These are phyloP conservation scores for Geranium incanum DNA, from an alignment of 441 rosid genomes.

Conservation along the genomic window DNA sequence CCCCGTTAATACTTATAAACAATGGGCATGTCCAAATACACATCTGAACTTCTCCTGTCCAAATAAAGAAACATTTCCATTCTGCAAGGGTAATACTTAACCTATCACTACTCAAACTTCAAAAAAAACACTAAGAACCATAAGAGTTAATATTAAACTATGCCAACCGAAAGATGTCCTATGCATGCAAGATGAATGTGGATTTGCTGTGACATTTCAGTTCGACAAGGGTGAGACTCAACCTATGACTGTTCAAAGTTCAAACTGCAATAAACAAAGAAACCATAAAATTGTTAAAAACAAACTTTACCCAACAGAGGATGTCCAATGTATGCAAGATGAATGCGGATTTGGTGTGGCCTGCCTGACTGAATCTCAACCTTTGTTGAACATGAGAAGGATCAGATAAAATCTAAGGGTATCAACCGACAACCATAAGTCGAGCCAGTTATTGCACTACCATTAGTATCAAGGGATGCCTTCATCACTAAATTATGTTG, in stretches of 20 bases:
- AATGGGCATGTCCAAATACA: neutral
- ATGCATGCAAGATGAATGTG: neutral
- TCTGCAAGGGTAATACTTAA: neutral
- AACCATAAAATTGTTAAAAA: constrained; percentile 3
- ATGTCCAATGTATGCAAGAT: constrained; percentile 81
- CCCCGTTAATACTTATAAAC: neutral
- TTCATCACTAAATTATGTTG: constrained; percentile 1
- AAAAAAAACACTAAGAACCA: neutral
- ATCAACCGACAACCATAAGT: neutral
- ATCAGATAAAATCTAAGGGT: neutral
- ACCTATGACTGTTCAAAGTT: neutral
- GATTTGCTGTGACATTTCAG: neutral
- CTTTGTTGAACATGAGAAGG: constrained; percentile 29
- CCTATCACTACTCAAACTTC: neutral
- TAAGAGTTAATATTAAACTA: neutral
- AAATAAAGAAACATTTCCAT: neutral
- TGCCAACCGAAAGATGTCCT: neutral
- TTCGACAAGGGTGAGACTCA: neutral
- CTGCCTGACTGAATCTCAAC: constrained; percentile 86
- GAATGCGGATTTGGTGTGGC: constrained; percentile 91
- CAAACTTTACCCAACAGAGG: constrained; percentile 58
- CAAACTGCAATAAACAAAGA: constrained; percentile 10
- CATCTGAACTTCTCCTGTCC: neutral
- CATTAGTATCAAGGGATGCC: neutral
- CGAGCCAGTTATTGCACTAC: neutral